These are phyloP conservation scores for Yarrowia yakushimensis DNA, from an alignment of 805 yeast genomes.

Conservation along the genomic window DNA sequence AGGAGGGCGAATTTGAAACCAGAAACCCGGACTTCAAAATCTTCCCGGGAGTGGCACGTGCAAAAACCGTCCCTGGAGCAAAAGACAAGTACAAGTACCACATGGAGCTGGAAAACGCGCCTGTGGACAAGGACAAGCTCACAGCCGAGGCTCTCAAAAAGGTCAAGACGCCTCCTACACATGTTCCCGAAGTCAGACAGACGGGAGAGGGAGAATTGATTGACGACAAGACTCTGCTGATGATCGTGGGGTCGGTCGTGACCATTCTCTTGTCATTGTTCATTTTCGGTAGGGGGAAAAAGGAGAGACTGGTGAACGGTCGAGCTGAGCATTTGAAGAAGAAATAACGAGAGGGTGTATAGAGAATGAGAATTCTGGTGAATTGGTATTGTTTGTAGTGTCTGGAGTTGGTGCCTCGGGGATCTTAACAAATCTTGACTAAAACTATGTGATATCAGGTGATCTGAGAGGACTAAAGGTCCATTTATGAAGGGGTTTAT, in stretches of 20 bases:
- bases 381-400: too few relatives aligned
- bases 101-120: constrained; percentile 12
- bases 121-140: neutral
- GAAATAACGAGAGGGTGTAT: too few relatives aligned
- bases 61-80: neutral
- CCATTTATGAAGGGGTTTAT: too few relatives aligned
- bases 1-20: constrained; percentile 25
- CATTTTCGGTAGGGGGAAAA: neutral
- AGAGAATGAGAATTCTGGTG: too few relatives aligned
- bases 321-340: neutral
- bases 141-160: neutral
- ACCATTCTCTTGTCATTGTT: neutral
- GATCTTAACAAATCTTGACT: too few relatives aligned
- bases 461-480: too few relatives aligned
- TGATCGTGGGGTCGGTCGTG: constrained; percentile 1
- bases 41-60: neutral
- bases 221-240: neutral
- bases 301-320: neutral
- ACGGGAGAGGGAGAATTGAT: constrained; percentile 4
- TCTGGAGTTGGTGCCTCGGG: too few relatives aligned
- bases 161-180: constrained; percentile 21
- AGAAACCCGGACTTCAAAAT: constrained; percentile 4
- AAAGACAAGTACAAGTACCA: constrained; percentile 24
- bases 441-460: too few relatives aligned
- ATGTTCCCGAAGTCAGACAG: neutral